phyloP scores from a whole-genome alignment of 2,329 filamentous ascomycete species.

The Cordyceps tenuipes region DNA sequence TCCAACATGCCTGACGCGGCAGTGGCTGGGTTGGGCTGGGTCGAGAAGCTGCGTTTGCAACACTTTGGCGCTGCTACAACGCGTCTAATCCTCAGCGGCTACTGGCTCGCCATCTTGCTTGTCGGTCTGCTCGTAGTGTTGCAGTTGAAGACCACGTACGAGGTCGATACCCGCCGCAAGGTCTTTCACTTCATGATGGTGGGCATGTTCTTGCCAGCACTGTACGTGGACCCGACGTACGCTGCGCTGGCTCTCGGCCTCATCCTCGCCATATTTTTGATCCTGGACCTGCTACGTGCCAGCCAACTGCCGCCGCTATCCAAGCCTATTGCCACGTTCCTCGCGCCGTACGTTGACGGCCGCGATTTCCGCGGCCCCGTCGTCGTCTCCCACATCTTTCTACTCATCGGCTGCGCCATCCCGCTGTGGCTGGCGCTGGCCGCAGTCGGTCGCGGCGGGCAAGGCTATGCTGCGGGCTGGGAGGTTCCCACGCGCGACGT shows the following conservation, averaged over 20 bases:
- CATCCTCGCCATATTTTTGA: constrained; percentile 73
- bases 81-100: constrained; percentile 65
- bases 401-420: constrained; percentile 89
- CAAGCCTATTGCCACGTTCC: constrained; percentile 73
- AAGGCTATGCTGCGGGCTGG: constrained; percentile 60
- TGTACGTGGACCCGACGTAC: constrained; percentile 79
- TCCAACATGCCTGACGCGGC: constrained; percentile 20
- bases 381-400: constrained; percentile 91
- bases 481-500: constrained; percentile 65
- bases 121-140: constrained; percentile 69
- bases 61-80: constrained; percentile 70
- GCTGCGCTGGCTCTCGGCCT: constrained; percentile 71
- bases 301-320: constrained; percentile 87
- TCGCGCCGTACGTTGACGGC: constrained; percentile 91
- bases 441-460: constrained; percentile 50
- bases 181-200: constrained; percentile 99
- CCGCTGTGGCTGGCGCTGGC: constrained; percentile 85
- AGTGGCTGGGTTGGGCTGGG: constrained; percentile 47
- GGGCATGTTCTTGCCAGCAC: constrained; percentile 81
- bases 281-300: constrained; percentile 82
- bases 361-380: constrained; percentile 88
- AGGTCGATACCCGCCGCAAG: constrained; percentile 92
- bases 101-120: constrained; percentile 63
- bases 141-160: constrained; percentile 64
- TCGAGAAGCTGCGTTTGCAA: constrained; percentile 55